Percentiles rank a stretch among this genome's conserved stretches.
Conservation (phyloP, 2,329 filamentous ascomycete genomes). For the Neofusicoccum ribis region DNA sequence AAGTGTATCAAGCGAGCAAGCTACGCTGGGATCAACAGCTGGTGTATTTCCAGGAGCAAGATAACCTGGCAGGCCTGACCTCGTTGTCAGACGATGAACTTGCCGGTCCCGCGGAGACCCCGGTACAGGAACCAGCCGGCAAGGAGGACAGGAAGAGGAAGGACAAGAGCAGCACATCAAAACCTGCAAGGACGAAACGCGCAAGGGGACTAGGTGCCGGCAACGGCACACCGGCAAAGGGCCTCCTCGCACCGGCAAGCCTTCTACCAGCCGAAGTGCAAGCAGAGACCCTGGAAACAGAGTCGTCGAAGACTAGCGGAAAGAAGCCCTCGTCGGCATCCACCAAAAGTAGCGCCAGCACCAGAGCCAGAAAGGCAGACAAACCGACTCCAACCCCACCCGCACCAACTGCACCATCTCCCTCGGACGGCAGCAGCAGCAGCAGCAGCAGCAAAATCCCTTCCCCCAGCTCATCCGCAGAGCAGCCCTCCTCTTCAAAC, state of each 20-base stretch:
- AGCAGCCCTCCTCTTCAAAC: neutral
- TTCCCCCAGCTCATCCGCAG: neutral
- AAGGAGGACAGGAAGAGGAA: constrained; percentile 25
- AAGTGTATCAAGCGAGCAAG: constrained; percentile 14
- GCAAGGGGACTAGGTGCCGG: constrained; percentile 34
- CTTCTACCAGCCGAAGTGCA: constrained; percentile 28
- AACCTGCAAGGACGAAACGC: constrained; percentile 37
- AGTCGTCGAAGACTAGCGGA: neutral
- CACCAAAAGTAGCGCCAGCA: neutral
- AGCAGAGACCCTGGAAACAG: neutral
- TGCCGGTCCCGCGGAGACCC: constrained; percentile 21
- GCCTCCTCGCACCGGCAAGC: constrained; percentile 22
- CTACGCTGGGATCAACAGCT: constrained; percentile 50
- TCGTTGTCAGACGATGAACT: constrained; percentile 11
- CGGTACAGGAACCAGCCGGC: constrained; percentile 9
- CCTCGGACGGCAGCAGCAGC: neutral
- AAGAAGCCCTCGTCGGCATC: neutral
- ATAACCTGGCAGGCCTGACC: neutral
- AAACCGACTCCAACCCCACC: neutral
- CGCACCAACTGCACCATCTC: neutral
- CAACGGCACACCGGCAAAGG: constrained; percentile 42
- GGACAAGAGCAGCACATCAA: constrained; percentile 26
- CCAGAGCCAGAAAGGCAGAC: neutral
- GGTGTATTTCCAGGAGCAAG: constrained; percentile 45
- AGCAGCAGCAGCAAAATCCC: neutral